Conservation (phyloP, 1,284 basidiomycete genomes). For the Cryptococcus sp. region DNA sequence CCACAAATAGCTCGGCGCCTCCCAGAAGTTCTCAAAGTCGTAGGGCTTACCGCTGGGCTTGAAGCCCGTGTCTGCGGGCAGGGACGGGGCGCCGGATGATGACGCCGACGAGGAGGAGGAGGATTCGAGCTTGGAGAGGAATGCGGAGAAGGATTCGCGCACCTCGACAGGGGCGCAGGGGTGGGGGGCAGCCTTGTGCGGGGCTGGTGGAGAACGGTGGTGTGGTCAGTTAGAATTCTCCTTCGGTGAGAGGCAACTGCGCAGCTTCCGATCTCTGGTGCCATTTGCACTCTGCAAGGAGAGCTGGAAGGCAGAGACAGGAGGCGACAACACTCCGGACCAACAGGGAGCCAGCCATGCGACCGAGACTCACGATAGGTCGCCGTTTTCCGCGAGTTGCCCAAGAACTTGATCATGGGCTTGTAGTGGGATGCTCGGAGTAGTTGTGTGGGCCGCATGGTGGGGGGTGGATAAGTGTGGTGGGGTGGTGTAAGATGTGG, state of each 20-base stretch:
- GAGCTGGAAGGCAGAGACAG: background rate
- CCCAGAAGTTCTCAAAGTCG: conserved; percentile 68
- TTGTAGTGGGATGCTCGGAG: conserved; percentile 40
- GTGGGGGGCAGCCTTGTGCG: conserved; percentile 64
- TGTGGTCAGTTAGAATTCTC: background rate
- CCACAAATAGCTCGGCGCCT: conserved; percentile 71
- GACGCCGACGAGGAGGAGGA: conserved; percentile 8
- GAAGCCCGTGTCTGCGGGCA: background rate
- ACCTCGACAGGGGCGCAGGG: conserved; percentile 70
- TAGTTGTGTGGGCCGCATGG: conserved; percentile 32
- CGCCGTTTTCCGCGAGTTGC: conserved; percentile 61
- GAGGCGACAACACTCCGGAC: background rate
- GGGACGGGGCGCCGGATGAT: background rate
- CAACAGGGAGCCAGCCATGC: background rate
- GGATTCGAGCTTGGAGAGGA: conserved; percentile 57
- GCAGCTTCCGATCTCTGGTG: no score
- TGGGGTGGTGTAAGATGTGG: background rate
- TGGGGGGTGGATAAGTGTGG: background rate
- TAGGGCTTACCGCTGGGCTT: conserved; percentile 35
- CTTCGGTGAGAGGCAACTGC: no score
- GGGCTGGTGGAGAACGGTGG: conserved; percentile 50
- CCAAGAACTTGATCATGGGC: conserved; percentile 76
- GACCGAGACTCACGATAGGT: conserved; percentile 52
- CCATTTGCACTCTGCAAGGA: no score
- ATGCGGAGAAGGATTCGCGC: conserved; percentile 61